Conservation (phyloP, 2,329 filamentous ascomycete genomes). For the Penicillium sp. region DNA sequence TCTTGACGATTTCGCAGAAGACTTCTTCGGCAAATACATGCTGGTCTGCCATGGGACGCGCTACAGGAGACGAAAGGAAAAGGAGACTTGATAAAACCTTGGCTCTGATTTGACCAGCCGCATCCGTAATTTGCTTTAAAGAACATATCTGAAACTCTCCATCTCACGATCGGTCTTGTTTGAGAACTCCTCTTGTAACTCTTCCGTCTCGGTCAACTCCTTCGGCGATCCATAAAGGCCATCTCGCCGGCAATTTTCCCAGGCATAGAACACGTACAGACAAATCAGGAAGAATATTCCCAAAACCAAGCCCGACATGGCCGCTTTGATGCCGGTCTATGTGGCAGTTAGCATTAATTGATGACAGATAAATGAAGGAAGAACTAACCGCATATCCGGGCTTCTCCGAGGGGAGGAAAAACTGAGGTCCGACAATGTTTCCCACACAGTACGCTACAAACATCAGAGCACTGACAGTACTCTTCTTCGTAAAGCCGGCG, state of each 20-base stretch:
- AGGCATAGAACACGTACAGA: slow-evolving; percentile 30
- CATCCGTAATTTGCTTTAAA: slow-evolving; percentile 13
- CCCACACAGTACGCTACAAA: slow-evolving; percentile 46
- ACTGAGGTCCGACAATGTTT: slow-evolving; percentile 36
- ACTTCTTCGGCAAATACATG: slow-evolving; percentile 35
- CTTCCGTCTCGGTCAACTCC: slow-evolving; percentile 27
- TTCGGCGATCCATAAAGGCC: slow-evolving; percentile 24
- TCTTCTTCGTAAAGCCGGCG: slow-evolving; percentile 38
- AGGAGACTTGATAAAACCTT: slow-evolving; percentile 7
- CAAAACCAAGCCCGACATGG: slow-evolving; percentile 29
- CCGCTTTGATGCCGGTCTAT: slow-evolving; percentile 36
- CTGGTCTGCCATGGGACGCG: slow-evolving; percentile 31
- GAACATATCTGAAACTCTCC: slow-evolving; percentile 35
- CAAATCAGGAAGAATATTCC: slow-evolving; percentile 32
- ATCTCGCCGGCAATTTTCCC: slow-evolving; percentile 33
- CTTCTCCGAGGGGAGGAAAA: slow-evolving; percentile 33
- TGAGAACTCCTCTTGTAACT: slow-evolving; percentile 31
- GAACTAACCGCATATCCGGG: slow-evolving; percentile 31
- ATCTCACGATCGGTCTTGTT: slow-evolving; percentile 38
- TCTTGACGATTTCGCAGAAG: slow-evolving; percentile 36
- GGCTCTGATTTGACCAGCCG: not conserved
- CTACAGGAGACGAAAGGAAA: slow-evolving; percentile 23
- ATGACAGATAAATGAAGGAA: not conserved
- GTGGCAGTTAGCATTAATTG: not conserved
- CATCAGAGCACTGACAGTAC: slow-evolving; percentile 44